phyloP scores from a whole-genome alignment of 2,329 filamentous ascomycete genomes.

The Clathrospora elynae region DNA sequence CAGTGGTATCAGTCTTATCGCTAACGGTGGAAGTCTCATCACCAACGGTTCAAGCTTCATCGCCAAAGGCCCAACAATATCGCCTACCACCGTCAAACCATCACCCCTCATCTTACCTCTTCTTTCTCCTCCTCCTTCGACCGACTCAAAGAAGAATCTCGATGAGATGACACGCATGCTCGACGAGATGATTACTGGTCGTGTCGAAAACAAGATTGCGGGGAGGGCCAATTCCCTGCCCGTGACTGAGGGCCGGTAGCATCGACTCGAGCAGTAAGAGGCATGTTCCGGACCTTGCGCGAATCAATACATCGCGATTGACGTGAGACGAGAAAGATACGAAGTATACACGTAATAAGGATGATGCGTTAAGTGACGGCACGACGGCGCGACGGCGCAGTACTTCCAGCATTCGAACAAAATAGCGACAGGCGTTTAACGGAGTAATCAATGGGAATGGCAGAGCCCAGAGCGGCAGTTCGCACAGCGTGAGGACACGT shows the following conservation, averaged over 20 bases:
- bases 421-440: constrained; percentile 26
- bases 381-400: constrained; percentile 11
- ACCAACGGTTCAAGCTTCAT: constrained; percentile 38
- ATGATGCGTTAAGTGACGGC: constrained; percentile 25
- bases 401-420: constrained; percentile 16
- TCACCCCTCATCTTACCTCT: too few species aligned
- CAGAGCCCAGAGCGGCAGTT: constrained; percentile 3
- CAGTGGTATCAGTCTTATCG: constrained; percentile 37
- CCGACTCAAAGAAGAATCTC: constrained; percentile 65
- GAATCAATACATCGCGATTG: constrained; percentile 6
- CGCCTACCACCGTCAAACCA: constrained; percentile 31
- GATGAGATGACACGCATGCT: constrained; percentile 93
- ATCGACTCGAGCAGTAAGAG: constrained; percentile 9
- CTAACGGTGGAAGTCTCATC: too few species aligned
- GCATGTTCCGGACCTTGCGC: constrained; percentile 9
- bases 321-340: too few species aligned
- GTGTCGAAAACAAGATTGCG: constrained; percentile 70
- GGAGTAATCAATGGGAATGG: constrained; percentile 19
- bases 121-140: constrained; percentile 24
- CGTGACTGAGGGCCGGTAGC: constrained; percentile 24
- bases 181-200: constrained; percentile 91
- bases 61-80: constrained; percentile 34
- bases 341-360: constrained; percentile 32
- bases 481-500: constrained; percentile 6
- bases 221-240: constrained; percentile 38